Evolutionary conservation across 805 yeast species (phyloP).

Genomic region (Metschnikowia noctiluminum): DNA sequence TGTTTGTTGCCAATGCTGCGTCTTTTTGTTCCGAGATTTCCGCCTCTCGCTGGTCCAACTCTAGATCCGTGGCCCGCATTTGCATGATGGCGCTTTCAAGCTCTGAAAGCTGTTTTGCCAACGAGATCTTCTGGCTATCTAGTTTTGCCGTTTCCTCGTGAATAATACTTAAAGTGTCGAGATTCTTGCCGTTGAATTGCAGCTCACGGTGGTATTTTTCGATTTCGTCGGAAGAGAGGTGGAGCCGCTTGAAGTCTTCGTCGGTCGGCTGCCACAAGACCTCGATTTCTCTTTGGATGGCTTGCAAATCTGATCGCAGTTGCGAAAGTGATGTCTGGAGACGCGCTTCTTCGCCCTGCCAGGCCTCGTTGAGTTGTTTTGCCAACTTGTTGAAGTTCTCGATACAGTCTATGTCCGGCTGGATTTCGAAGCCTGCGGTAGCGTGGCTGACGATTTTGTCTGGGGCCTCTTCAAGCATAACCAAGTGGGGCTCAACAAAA

Average conservation of each 20-base stretch:
- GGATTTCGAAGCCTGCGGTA: conserved; percentile 48
- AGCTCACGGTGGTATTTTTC: conserved; percentile 8
- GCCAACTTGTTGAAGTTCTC: conserved; percentile 43
- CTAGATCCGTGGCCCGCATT: conserved; percentile 31
- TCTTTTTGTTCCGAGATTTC: conserved; percentile 30
- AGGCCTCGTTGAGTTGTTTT: conserved; percentile 23
- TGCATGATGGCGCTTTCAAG: conserved; percentile 42
- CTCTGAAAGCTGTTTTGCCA: conserved; percentile 53
- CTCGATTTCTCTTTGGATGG: conserved; percentile 17
- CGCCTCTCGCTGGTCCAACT: conserved; percentile 35
- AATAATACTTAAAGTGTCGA: conserved; percentile 26
- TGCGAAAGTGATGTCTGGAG: conserved; percentile 12
- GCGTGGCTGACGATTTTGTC: conserved; percentile 39
- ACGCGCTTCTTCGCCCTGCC: conserved; percentile 24
- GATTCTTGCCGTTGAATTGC: too few species aligned
- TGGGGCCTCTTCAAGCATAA: conserved; percentile 32
- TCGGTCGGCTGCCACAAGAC: conserved; percentile 22
- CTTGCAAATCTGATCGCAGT: conserved; percentile 17
- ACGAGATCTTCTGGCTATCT: conserved; percentile 46
- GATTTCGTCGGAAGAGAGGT: conserved; percentile 21
- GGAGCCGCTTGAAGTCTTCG: conserved; percentile 20
- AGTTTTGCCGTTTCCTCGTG: conserved; percentile 28
- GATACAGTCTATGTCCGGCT: conserved; percentile 47
- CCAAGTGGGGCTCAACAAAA: background rate
- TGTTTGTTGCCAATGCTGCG: conserved; percentile 30